Evolutionary conservation across 305 asterid genomes (phyloP), one percentile per base, ranked within the genome.

Genomic region (Monarda citriodora): DNA sequence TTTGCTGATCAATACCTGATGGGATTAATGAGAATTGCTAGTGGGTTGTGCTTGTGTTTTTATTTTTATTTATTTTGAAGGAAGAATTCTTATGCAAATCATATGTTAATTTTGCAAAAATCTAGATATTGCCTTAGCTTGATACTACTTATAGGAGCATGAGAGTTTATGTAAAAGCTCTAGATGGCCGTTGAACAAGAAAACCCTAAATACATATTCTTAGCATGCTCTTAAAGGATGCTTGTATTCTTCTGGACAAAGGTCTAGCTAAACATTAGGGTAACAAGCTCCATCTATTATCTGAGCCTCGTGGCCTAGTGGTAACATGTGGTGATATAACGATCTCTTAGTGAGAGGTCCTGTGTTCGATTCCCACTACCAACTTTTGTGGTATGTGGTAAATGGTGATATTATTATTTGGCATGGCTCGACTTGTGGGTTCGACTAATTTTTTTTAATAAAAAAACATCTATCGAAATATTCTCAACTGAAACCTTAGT

Each of bases 121-220:
- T 53, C 50, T 23, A 52, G 6, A 60, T 46, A 37, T 54, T 17
- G 49, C 50, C 26, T 53, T 56, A 48, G 13, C 20, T 22, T 10
- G 26, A 9, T 37, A 3, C 23, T 22, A 34, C 50, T 20, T 29
- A 36, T 53, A 12, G 48, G 54, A 14, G 52, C 38, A 6, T 15
- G 25, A 37, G 34, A 41, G 11, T 20, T 6, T 41, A 25, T 34
- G 18, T 14, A 58, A 51, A 52, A n/a, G 20, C 14, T n/a, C 14
- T 67, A 38, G 66, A 29, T 62, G 71, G 56, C 32, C 7, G 8
- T 66, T 67, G 60, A 51, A 61, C 42, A 13, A 14, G 42, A 32
- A 48, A 20, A 18, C 23, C 21, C 10, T 5, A 50, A 44, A 13
- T 42, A 20, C 36, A 20, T 3, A 21, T 69, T 20, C 17, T 25